These are phyloP conservation scores for Didymella segeticola DNA, from an alignment of 2,329 filamentous ascomycete species.

Conservation along the genomic window DNA sequence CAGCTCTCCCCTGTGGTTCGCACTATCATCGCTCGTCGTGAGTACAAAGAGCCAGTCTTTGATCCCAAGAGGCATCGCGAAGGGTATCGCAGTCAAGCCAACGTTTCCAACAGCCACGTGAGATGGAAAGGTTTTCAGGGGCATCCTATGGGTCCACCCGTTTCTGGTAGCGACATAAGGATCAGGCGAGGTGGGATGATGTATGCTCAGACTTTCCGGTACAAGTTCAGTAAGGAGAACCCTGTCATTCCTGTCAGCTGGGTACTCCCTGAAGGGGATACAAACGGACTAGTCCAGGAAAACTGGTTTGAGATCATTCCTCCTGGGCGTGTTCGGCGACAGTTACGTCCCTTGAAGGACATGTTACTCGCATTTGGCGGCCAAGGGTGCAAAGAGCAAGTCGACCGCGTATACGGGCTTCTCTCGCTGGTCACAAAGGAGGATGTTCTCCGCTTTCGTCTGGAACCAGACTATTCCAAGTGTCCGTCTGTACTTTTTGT, in stretches of 20 bases:
- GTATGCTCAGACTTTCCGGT: not conserved
- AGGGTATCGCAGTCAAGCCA: no score
- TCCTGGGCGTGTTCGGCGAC: not conserved
- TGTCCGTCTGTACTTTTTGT: not conserved
- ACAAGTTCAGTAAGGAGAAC: not conserved
- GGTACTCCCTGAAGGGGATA: not conserved
- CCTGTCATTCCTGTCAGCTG: not conserved
- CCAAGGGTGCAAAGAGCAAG: not conserved
- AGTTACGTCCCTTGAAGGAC: not conserved
- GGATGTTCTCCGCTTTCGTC: not conserved
- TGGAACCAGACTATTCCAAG: not conserved
- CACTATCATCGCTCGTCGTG: not conserved
- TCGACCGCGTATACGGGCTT: not conserved
- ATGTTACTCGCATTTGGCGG: not conserved
- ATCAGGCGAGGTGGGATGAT: not conserved
- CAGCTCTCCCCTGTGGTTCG: not conserved
- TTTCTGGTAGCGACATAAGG: not conserved
- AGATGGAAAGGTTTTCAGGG: no score
- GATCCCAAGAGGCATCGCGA: not conserved
- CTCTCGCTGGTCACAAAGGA: not conserved
- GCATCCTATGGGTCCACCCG: not conserved
- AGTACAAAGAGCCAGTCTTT: not conserved
- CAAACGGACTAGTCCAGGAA: not conserved
- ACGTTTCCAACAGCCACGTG: no score
- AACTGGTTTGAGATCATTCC: not conserved